phyloP scores from a whole-genome alignment of 345 rosid species.

The Salix suchowensis region DNA sequence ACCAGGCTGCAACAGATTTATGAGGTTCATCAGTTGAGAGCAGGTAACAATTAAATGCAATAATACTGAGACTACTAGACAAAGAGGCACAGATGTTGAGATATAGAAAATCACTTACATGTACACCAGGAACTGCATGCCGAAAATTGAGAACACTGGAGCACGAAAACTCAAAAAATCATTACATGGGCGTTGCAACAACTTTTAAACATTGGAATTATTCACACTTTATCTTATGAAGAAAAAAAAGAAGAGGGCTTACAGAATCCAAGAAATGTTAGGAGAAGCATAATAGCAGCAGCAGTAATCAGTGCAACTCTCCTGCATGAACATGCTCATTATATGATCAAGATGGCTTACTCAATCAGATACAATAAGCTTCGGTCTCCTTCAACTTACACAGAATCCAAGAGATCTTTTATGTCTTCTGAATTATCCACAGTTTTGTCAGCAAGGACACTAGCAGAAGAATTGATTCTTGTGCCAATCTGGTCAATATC shows the following conservation, averaged over 20 bases:
- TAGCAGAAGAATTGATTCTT: conserved; percentile 54
- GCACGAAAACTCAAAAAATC: conserved; percentile 2
- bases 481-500: conserved; percentile 75
- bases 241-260: conserved; percentile 24
- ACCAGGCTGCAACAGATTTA: conserved; percentile 60
- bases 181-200: not conserved
- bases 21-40: not conserved
- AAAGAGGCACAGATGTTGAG: not conserved
- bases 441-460: conserved; percentile 47
- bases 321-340: conserved; percentile 41
- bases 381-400: conserved; percentile 38
- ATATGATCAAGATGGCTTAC: not conserved
- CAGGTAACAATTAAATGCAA: not conserved
- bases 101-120: conserved; percentile 45
- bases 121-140: conserved; percentile 72
- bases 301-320: conserved; percentile 55
- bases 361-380: not conserved
- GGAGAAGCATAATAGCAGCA: conserved; percentile 70
- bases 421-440: conserved; percentile 53
- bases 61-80: not conserved
- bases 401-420: conserved; percentile 58
- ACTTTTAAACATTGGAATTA: not conserved
- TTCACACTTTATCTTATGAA: not conserved
- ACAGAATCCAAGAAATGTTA: conserved; percentile 80
- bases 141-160: conserved; percentile 73